Base-by-base conservation (phyloP, 495 filamentous ascomycete genomes). In the Xylaria acuta region DNA sequence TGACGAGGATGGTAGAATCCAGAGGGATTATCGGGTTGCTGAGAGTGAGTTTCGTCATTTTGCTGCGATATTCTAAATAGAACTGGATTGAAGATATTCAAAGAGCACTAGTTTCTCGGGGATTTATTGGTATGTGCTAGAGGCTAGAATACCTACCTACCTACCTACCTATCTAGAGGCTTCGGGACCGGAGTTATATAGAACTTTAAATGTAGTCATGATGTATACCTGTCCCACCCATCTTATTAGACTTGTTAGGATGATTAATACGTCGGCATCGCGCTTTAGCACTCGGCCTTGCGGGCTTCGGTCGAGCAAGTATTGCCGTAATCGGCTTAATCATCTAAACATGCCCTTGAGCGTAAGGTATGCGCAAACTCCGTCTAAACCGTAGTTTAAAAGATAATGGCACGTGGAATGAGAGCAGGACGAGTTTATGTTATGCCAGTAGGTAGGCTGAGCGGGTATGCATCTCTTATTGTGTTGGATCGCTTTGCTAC, bases 1-100 rank as follows among this genome's bases (percentile, higher is more conserved):
- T 91, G 38, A 91, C 83, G 22, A 90, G 80, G 72, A 85, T 67
- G 14, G 75, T 72, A 30, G 77, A 74, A 73, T 67, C 27, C 30
- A 54, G 27, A 0, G 77, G 74, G 62, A 80, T 70, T 20, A 59
- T 59, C 38, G 70, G 75, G 66, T 65, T 64, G 16, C 9, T 76
- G 53, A 59, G 67, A 25, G 47, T 47, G 16, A 69, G 54, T 62
- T 62, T 69, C 7, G 53, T 20, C 67, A 69, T 69, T 47, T 69
- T 62, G 47, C 20, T 11, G 27, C 14, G 22, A 27, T 41, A 9
- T 25, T 41, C 36, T 41, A n/a, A n/a, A n/a, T n/a, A 43, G 22
- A 30, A 16, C 2, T 0, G 18, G 38, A 43, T 64, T 16, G 27
- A 32, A 32, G 53, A 56, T 32, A 56, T 32, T 56, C 14, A 30